A percentile compares a stretch with the other conserved stretches of the same genome.
Evolutionary conservation across 768 basidiomycete genomes (phyloP).

Genomic region (Leccinum boreale): DNA sequence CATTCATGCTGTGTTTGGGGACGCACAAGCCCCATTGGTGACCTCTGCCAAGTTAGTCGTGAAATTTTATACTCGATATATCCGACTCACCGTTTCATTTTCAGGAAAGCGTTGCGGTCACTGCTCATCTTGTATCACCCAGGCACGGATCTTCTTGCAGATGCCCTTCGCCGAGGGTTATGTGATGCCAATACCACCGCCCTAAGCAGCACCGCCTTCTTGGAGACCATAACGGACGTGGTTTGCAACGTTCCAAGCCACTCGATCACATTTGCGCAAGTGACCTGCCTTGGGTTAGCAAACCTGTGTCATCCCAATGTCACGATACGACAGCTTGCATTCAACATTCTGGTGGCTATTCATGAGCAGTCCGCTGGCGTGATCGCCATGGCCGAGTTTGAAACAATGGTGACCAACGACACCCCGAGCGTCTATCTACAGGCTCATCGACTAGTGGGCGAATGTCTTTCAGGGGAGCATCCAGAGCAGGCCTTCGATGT

Average conservation of each 20-base stretch:
- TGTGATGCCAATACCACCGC: constrained; percentile 50
- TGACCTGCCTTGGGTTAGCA: constrained; percentile 72
- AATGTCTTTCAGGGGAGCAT: constrained; percentile 76
- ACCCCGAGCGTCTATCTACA: constrained; percentile 76
- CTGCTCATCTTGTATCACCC: constrained; percentile 56
- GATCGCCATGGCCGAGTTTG: constrained; percentile 67
- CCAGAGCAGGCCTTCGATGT: constrained; percentile 62
- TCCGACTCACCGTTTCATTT: constrained; percentile 2
- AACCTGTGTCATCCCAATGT: constrained; percentile 76
- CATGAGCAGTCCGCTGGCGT: constrained; percentile 68
- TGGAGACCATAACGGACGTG: constrained; percentile 74
- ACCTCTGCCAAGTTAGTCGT: constrained; percentile 61
- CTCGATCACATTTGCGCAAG: constrained; percentile 70
- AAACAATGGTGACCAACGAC: constrained; percentile 67
- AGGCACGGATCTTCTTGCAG: constrained; percentile 58
- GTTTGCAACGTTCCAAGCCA: constrained; percentile 53
- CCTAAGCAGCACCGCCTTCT: constrained; percentile 63
- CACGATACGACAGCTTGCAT: constrained; percentile 68
- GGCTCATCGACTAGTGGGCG: constrained; percentile 74
- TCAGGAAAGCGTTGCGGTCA: constrained; percentile 73
- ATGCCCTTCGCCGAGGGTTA: constrained; percentile 66
- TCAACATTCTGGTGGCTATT: constrained; percentile 70
- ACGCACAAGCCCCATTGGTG: constrained; percentile 48
- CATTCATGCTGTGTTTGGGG: constrained; percentile 65
- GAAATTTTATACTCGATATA: not conserved